Evolutionary conservation across 139 green algal species (phyloP).

Genomic region (Closterium sp.): DNA sequence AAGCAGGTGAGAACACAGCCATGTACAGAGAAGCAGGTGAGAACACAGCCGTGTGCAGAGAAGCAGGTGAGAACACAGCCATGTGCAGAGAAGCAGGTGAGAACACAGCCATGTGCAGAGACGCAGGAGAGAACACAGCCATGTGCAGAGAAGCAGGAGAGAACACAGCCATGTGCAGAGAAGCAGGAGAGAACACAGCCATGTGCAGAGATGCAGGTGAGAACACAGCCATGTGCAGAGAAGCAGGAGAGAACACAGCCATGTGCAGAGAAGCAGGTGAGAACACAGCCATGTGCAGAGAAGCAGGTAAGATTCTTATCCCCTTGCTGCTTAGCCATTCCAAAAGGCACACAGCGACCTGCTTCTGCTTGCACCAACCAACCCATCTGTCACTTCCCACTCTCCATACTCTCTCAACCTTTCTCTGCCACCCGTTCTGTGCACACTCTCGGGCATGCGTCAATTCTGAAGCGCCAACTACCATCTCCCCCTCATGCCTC

Average conservation of each 20-base stretch:
- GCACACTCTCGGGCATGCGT: too few relatives aligned
- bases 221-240: neutral
- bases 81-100: neutral
- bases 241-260: neutral
- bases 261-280: neutral
- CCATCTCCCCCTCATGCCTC: neutral
- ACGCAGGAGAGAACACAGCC: neutral
- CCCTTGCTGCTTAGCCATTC: neutral
- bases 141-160: slow-evolving; percentile 1
- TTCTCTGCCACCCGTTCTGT: too few relatives aligned
- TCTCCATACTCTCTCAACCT: too few relatives aligned
- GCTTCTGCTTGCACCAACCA: too few relatives aligned
- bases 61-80: neutral
- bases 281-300: neutral
- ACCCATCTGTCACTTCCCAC: too few relatives aligned
- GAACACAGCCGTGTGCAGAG: neutral
- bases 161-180: slow-evolving; percentile 1
- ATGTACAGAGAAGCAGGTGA: neutral
- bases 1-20: slow-evolving; percentile 1
- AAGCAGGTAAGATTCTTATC: neutral
- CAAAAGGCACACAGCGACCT: too few relatives aligned
- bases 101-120: neutral
- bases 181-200: neutral
- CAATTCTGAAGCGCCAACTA: too few relatives aligned
- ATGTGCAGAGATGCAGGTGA: neutral